phyloP scores from a whole-genome alignment of 208 protist genomes.

The Vickermania spadyakhi region DNA sequence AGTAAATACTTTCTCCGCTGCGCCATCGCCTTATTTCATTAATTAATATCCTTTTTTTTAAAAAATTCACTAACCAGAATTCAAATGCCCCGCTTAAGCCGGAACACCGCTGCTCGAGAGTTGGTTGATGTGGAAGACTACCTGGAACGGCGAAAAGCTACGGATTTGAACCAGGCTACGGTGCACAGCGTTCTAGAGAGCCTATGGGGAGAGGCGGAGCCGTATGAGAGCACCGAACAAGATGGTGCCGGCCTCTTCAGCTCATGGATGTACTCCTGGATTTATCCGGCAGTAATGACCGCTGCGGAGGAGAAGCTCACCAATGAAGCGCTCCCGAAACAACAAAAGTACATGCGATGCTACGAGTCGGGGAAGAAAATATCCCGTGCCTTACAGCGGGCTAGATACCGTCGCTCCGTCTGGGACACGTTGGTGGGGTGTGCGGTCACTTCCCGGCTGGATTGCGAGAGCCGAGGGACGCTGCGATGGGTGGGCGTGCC shows the following conservation, averaged over 20 bases:
- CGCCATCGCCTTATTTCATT: too few species aligned
- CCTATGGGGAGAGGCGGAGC: not conserved
- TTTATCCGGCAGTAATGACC: slow-evolving; percentile 20
- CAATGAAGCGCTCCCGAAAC: slow-evolving; percentile 20
- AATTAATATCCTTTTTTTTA: too few species aligned
- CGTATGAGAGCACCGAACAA: not conserved
- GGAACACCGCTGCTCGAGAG: too few species aligned
- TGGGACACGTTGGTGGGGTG: slow-evolving; percentile 37
- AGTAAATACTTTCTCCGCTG: too few species aligned
- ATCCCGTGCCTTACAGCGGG: slow-evolving; percentile 19
- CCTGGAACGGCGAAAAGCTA: not conserved
- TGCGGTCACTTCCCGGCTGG: slow-evolving; percentile 18
- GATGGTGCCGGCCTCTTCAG: not conserved
- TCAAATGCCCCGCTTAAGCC: too few species aligned
- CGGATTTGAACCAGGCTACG: not conserved
- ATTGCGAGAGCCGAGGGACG: slow-evolving; percentile 30
- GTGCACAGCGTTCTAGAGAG: not conserved
- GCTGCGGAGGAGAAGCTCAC: slow-evolving; percentile 34
- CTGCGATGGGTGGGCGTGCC: slow-evolving; percentile 51
- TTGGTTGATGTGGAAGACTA: too few species aligned
- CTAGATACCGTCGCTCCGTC: slow-evolving; percentile 20
- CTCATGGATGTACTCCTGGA: slow-evolving; percentile 27
- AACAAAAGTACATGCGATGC: slow-evolving; percentile 13
- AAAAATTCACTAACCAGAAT: too few species aligned
- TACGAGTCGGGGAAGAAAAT: slow-evolving; percentile 24